These are phyloP conservation scores for Capronia epimyces DNA, from an alignment of 2,329 filamentous ascomycete genomes.

Conservation along the genomic window DNA sequence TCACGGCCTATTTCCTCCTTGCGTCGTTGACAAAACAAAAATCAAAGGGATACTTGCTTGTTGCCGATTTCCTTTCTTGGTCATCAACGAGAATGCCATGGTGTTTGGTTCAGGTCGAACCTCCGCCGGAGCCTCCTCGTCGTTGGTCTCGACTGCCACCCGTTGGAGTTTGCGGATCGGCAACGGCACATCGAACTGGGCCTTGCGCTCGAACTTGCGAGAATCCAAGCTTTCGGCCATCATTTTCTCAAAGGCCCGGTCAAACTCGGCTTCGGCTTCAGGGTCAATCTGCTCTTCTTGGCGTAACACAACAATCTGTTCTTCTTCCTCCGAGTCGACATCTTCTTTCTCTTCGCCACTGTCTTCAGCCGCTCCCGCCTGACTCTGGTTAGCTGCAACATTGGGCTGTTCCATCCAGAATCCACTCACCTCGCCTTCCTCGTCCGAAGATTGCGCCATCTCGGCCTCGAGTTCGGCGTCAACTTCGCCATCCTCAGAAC, in stretches of 20 bases:
- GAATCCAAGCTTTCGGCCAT: slow-evolving; percentile 97
- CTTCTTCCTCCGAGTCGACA: slow-evolving; percentile 63
- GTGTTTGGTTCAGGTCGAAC: slow-evolving; percentile 45
- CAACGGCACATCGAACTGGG: slow-evolving; percentile 93
- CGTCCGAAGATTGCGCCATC: slow-evolving; percentile 40
- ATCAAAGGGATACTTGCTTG: slow-evolving; percentile 54
- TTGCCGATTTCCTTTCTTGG: slow-evolving; percentile 91
- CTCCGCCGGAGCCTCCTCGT: slow-evolving; percentile 30
- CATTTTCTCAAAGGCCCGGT: slow-evolving; percentile 95
- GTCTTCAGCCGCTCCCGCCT: slow-evolving; percentile 37
- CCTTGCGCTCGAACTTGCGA: slow-evolving; percentile 90
- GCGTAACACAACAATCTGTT: slow-evolving; percentile 85
- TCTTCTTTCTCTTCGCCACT: slow-evolving; percentile 41
- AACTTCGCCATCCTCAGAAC: slow-evolving; percentile 70
- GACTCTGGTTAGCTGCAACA: slow-evolving; percentile 14
- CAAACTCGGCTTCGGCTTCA: slow-evolving; percentile 93
- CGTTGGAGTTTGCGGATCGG: slow-evolving; percentile 70
- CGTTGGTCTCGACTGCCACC: slow-evolving; percentile 47
- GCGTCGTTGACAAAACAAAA: neutral
- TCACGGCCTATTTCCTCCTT: neutral
- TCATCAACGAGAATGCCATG: slow-evolving; percentile 96
- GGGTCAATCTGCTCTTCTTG: slow-evolving; percentile 87
- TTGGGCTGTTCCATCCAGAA: neutral
- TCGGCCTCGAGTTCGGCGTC: slow-evolving; percentile 54
- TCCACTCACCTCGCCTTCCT: slow-evolving; percentile 42